Evolutionary conservation across 306 rosid genomes (phyloP).

Genomic region (Arachis stenosperma): DNA sequence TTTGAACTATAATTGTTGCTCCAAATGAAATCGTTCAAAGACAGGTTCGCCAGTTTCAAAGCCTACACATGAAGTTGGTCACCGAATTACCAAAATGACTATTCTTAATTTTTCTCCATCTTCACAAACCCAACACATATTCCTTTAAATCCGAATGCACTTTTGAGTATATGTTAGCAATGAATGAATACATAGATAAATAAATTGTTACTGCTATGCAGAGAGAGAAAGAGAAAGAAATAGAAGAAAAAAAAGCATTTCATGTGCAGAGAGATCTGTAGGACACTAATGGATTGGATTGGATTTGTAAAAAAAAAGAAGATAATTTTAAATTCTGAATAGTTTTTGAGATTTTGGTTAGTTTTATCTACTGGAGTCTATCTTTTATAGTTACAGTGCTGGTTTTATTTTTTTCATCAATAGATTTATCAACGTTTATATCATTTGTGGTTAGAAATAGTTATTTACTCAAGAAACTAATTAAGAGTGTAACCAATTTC

Average conservation of each 20-base stretch:
- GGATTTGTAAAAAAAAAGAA: too few relatives aligned
- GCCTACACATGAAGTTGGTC: constrained; percentile 81
- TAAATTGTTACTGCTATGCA: constrained; percentile 3
- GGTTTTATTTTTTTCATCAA: too few relatives aligned
- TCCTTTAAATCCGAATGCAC: neutral
- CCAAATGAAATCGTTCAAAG: constrained; percentile 93
- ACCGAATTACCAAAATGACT: constrained; percentile 87
- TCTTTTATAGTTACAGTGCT: too few relatives aligned
- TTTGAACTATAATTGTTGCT: constrained; percentile 58
- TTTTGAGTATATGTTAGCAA: neutral
- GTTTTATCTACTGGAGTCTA: too few relatives aligned
- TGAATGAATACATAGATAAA: neutral
- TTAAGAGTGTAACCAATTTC: too few relatives aligned
- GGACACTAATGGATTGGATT: neutral
- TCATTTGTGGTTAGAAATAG: too few relatives aligned
- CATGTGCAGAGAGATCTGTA: neutral
- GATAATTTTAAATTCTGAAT: too few relatives aligned
- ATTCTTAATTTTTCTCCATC: constrained; percentile 50
- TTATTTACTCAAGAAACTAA: too few relatives aligned
- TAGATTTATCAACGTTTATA: too few relatives aligned
- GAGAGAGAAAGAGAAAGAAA: neutral
- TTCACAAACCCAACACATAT: neutral
- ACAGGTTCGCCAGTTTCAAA: constrained; percentile 60
- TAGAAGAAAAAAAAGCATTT: too few relatives aligned
- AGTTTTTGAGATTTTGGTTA: too few relatives aligned